Evolutionary conservation across 805 yeast species (phyloP).

Genomic region (Monosporozyma servazzii): DNA sequence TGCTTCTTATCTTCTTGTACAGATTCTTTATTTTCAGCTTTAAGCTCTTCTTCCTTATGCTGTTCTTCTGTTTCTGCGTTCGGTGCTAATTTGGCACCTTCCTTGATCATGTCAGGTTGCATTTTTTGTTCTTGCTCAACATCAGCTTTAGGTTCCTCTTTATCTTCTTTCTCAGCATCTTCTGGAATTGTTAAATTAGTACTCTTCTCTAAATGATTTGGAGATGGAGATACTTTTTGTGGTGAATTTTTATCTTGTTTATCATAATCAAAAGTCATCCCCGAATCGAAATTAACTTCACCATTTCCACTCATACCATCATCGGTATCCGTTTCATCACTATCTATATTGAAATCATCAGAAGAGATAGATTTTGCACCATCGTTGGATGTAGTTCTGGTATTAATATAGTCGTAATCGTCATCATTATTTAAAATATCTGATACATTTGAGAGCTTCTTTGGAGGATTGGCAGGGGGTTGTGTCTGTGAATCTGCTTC

Average conservation of each 20-base stretch:
- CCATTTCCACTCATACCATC: constrained; percentile 22
- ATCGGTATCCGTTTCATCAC: constrained; percentile 30
- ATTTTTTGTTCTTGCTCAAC: background rate
- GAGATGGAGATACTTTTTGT: constrained; percentile 4
- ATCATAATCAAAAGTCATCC: constrained; percentile 29
- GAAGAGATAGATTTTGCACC: background rate
- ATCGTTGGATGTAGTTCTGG: background rate
- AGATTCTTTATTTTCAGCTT: background rate
- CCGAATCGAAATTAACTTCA: constrained; percentile 22
- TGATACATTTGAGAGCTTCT: constrained; percentile 1
- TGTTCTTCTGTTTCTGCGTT: background rate
- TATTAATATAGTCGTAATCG: constrained; percentile 1
- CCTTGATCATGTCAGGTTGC: background rate
- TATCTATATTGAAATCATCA: constrained; percentile 4
- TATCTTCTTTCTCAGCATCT: background rate
- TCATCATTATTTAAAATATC: constrained; percentile 2
- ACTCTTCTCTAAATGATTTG: background rate
- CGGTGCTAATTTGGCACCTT: background rate
- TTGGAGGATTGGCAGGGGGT: background rate
- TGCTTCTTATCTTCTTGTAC: background rate
- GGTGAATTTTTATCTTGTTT: constrained; percentile 21
- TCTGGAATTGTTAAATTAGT: background rate
- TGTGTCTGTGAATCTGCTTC: too few relatives aligned
- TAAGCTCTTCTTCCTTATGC: background rate
- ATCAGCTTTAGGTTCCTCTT: background rate